These are phyloP conservation scores for Cercospora zeae-maydis DNA, from an alignment of 2,329 filamentous ascomycete species.

Conservation along the genomic window DNA sequence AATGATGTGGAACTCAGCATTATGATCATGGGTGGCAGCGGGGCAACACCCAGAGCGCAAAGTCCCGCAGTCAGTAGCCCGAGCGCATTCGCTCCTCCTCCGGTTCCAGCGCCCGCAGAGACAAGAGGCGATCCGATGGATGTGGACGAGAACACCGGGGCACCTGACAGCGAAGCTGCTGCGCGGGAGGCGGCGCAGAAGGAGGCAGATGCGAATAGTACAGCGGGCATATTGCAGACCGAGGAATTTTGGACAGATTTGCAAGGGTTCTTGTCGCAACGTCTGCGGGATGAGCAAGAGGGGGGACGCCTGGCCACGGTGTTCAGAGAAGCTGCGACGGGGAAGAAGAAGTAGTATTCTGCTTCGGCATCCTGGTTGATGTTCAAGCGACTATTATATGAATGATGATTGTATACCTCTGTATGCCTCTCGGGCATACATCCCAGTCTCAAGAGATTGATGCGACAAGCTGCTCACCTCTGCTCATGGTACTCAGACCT, in stretches of 20 bases:
- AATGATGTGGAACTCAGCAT: conserved; percentile 68
- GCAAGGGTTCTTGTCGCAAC: conserved; percentile 72
- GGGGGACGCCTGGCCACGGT: conserved; percentile 62
- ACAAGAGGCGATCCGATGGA: conserved; percentile 30
- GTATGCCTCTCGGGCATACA: not conserved
- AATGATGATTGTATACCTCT: not conserved
- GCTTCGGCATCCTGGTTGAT: not conserved
- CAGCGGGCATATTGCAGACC: conserved; percentile 58
- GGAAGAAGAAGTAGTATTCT: conserved; percentile 8
- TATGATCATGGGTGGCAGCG: conserved; percentile 72
- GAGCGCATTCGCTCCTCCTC: conserved; percentile 23
- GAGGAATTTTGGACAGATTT: conserved; percentile 85
- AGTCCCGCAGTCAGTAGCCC: conserved; percentile 40
- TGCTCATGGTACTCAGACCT: not conserved
- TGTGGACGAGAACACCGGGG: conserved; percentile 31
- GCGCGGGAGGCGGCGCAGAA: conserved; percentile 49
- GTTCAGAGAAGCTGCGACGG: conserved; percentile 47
- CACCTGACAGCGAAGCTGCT: conserved; percentile 34
- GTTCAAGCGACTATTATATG: conserved; percentile 2
- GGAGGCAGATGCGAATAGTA: conserved; percentile 46
- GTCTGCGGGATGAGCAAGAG: conserved; percentile 65
- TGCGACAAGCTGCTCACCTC: not conserved
- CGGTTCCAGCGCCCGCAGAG: conserved; percentile 35
- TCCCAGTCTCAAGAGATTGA: not conserved
- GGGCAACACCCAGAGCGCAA: conserved; percentile 32